Evolutionary conservation across 2,329 filamentous ascomycete genomes (phyloP), one percentile per base, ranked within the genome.

Genomic region (Bipolaris oryzae): DNA sequence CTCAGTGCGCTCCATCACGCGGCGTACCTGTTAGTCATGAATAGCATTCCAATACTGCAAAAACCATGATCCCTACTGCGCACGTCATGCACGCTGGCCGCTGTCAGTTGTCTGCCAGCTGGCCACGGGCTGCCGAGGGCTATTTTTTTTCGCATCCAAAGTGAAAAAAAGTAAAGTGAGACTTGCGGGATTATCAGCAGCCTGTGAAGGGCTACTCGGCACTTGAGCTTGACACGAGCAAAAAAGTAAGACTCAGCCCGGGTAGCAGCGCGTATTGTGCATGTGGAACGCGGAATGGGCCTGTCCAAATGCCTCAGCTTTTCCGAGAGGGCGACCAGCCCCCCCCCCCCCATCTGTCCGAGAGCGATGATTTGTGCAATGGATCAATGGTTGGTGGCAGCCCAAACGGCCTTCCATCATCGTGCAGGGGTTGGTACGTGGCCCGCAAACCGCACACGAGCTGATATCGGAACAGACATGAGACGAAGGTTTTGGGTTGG

Each of bases 331-430:
- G 20, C 20, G 28, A 28, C 50, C 23, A 50, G 46, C 37, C 43
- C 37, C 54, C 56, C 69, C 68, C n/a, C n/a, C n/a, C n/a, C n/a
- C n/a, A 60, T 58, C 68, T 54, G 61, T 59, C 70, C 70, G 70
- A 68, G 50, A 42, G 39, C 44, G 50, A 31, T 67, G 61, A 59
- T 55, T 50, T 57, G 55, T 52, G 53, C 55, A 59, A 61, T 41
- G 50, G 49, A 43, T 4, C 28, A 35, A 57, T 57, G 28, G 53
- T 39, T 9, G n/a, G 47, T 58, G 51, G 42, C 25, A 47, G 58
- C 55, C 41, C 56, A 50, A 41, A 42, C 31, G 37, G 48, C 44
- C 47, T 56, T 50, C 44, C 52, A 62, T 62, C 54, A 58, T 48
- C 23, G 43, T 45, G 57, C 62, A 67, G 63, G 63, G 66, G 63